A percentile compares a stretch with the other conserved stretches of the same genome.
These are phyloP conservation scores for Penicillium daleae DNA, from an alignment of 495 filamentous ascomycete genomes.

Conservation along the genomic window DNA sequence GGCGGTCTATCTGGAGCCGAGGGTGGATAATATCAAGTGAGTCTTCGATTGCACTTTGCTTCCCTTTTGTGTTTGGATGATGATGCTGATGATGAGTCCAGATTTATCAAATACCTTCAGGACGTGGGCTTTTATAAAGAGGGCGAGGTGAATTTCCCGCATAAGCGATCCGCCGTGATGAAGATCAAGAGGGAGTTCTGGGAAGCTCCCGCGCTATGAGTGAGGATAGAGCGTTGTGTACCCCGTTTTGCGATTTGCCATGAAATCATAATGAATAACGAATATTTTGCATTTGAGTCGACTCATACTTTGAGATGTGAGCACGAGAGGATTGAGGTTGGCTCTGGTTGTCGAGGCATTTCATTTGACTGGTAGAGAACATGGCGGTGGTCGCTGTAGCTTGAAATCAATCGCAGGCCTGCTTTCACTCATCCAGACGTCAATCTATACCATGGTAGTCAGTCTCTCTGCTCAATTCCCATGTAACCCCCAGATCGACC, in stretches of 20 bases:
- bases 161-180: slow-evolving; percentile 91
- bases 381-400: background rate
- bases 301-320: background rate
- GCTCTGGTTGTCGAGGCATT: too few species aligned
- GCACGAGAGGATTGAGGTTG: background rate
- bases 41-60: slow-evolving; percentile 31
- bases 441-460: background rate
- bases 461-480: background rate
- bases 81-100: slow-evolving; percentile 16
- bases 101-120: slow-evolving; percentile 77
- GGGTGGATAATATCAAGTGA: slow-evolving; percentile 89
- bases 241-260: background rate
- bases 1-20: slow-evolving; percentile 81
- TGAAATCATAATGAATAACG: slow-evolving; percentile 10
- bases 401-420: background rate
- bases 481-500: background rate
- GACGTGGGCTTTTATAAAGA: slow-evolving; percentile 85
- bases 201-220: slow-evolving; percentile 72
- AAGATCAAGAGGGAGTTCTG: slow-evolving; percentile 81
- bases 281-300: background rate
- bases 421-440: background rate
- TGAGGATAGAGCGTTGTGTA: background rate
- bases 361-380: background rate
- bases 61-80: background rate
- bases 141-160: slow-evolving; percentile 83